phyloP scores from a whole-genome alignment of 2,329 filamentous ascomycete species.

The Claviceps sp. region DNA sequence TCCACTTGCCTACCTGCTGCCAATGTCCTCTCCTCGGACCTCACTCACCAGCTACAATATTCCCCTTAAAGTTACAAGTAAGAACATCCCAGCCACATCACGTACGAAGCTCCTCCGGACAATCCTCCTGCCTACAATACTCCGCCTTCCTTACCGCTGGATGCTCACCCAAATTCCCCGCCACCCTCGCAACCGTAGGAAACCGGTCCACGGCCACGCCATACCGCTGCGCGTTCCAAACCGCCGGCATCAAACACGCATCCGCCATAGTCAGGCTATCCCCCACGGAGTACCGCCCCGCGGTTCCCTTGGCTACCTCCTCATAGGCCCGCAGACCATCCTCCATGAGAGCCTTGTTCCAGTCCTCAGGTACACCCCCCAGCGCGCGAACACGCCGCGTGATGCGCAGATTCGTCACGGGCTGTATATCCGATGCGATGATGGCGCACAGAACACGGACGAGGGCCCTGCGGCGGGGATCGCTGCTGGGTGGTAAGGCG shows the following conservation, averaged over 20 bases:
- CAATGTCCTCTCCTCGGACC: too few relatives aligned
- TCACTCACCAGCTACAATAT: too few relatives aligned
- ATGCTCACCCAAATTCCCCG: constrained; percentile 29
- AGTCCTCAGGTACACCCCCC: constrained; percentile 29
- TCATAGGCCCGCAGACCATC: constrained; percentile 46
- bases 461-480: constrained; percentile 29
- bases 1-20: too few relatives aligned
- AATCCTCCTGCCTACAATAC: constrained; percentile 41
- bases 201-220: constrained; percentile 38
- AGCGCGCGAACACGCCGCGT: constrained; percentile 33
- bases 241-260: constrained; percentile 41
- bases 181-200: constrained; percentile 32
- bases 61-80: too few relatives aligned
- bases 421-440: constrained; percentile 44
- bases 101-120: constrained; percentile 19
- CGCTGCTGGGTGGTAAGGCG: constrained; percentile 35
- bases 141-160: constrained; percentile 38
- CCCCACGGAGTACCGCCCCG: constrained; percentile 41
- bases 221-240: constrained; percentile 42
- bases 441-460: constrained; percentile 41
- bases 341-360: constrained; percentile 37
- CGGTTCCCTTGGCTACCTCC: constrained; percentile 19
- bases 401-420: constrained; percentile 43
- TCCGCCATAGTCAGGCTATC: constrained; percentile 45
- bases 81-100: neutral